Evolutionary conservation across 2,329 filamentous ascomycete genomes (phyloP).

Genomic region (Penicillium brevicompactum): DNA sequence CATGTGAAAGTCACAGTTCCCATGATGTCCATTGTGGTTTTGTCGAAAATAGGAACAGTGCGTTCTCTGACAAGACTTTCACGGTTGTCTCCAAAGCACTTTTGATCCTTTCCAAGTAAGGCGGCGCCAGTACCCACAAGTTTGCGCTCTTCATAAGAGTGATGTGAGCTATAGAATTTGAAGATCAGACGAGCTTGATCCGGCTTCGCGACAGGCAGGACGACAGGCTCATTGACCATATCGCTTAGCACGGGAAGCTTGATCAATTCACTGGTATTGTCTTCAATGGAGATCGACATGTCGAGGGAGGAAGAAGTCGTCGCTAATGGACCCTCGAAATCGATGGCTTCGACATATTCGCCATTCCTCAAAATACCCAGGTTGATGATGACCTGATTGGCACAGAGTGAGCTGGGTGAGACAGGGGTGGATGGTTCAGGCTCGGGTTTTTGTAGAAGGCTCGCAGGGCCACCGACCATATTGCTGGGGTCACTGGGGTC

Average conservation of each 20-base stretch:
- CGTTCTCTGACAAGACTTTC: constrained; percentile 38
- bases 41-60: constrained; percentile 36
- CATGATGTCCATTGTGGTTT: constrained; percentile 27
- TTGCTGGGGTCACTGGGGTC: background rate
- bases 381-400: constrained; percentile 8
- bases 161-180: constrained; percentile 4
- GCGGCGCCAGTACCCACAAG: constrained; percentile 13
- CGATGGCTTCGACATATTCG: constrained; percentile 3
- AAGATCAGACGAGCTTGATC: constrained; percentile 6
- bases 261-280: background rate
- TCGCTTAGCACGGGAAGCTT: constrained; percentile 10
- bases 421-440: background rate
- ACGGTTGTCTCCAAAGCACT: constrained; percentile 27
- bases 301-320: background rate
- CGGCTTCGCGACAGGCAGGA: constrained; percentile 7
- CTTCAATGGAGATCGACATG: constrained; percentile 8
- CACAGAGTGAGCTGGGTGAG: background rate
- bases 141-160: background rate
- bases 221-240: constrained; percentile 12
- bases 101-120: constrained; percentile 25
- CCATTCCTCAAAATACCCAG: constrained; percentile 9
- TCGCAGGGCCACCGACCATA: background rate
- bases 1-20: constrained; percentile 40
- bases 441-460: background rate
- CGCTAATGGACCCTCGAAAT: background rate